Evolutionary conservation across 2,329 filamentous ascomycete genomes (phyloP).

Genomic region (Arthrocladium fulminans): DNA sequence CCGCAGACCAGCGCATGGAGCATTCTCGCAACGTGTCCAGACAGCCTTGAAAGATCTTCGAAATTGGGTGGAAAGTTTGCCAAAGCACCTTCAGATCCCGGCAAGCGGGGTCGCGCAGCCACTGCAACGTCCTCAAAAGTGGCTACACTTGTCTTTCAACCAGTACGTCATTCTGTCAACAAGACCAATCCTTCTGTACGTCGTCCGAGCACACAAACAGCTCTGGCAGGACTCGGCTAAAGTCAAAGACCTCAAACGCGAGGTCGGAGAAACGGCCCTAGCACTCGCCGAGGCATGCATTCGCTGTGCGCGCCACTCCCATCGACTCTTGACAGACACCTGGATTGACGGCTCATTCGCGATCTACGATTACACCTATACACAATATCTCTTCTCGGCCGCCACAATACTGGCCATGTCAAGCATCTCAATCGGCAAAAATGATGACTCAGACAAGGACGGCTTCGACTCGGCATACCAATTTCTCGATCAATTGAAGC

Average conservation of each 20-base stretch:
- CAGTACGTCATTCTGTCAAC: conserved; percentile 34
- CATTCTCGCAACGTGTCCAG: conserved; percentile 34
- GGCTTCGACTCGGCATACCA: conserved; percentile 7
- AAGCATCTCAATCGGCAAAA: conserved; percentile 10
- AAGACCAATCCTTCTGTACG: conserved; percentile 32
- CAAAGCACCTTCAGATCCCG: conserved; percentile 28
- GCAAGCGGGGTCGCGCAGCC: conserved; percentile 18
- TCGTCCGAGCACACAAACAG: conserved; percentile 25
- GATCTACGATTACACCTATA: conserved; percentile 33
- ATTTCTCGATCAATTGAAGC: conserved; percentile 6
- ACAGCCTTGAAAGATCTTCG: conserved; percentile 32
- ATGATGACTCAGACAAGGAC: conserved; percentile 6
- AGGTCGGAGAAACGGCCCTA: conserved; percentile 28
- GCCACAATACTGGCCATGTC: conserved; percentile 32
- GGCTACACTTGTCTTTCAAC: conserved; percentile 32
- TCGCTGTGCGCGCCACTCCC: conserved; percentile 31
- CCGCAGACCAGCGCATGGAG: conserved; percentile 23
- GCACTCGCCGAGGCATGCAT: conserved; percentile 33
- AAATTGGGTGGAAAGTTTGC: conserved; percentile 31
- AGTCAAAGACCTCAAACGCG: conserved; percentile 8
- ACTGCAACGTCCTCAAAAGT: conserved; percentile 23
- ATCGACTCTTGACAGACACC: conserved; percentile 30
- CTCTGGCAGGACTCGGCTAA: conserved; percentile 12
- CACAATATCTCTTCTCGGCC: conserved; percentile 33
- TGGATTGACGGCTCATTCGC: conserved; percentile 33